Percentiles rank a stretch among this genome's conserved stretches.
These are phyloP conservation scores for Beauveria bassiana DNA, from an alignment of 2,329 filamentous ascomycete species.

Conservation along the genomic window DNA sequence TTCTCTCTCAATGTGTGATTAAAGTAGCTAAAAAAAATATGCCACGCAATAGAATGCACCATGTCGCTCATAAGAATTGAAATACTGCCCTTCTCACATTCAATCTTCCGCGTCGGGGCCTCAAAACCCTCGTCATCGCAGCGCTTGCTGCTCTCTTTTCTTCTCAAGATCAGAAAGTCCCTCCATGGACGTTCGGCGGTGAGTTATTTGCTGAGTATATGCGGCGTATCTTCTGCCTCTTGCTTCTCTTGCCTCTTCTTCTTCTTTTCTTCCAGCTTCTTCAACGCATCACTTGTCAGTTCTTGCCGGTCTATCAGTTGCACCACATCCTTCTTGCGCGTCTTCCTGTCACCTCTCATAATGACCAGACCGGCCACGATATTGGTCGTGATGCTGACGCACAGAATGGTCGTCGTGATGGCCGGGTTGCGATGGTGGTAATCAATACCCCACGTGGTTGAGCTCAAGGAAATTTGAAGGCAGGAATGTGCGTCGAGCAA, in stretches of 20 bases:
- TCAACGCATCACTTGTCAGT: slow-evolving; percentile 54
- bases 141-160: not conserved
- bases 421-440: slow-evolving; percentile 62
- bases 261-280: slow-evolving; percentile 40
- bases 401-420: slow-evolving; percentile 73
- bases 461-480: slow-evolving; percentile 72
- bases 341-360: slow-evolving; percentile 64
- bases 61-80: not conserved
- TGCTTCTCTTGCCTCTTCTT: slow-evolving; percentile 23
- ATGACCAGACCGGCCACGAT: slow-evolving; percentile 71
- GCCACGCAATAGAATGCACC: not conserved
- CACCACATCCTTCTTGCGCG: slow-evolving; percentile 78
- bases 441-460: slow-evolving; percentile 70
- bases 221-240: not conserved
- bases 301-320: slow-evolving; percentile 70
- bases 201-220: not conserved
- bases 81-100: not conserved
- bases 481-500: slow-evolving; percentile 72
- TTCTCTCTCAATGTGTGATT: not conserved
- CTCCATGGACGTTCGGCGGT: not conserved
- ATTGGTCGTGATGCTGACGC: slow-evolving; percentile 70
- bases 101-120: not conserved
- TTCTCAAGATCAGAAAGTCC: not conserved
- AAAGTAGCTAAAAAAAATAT: not conserved
- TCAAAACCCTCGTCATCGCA: not conserved